Evolutionary conservation across 441 rosid genomes (phyloP).

Genomic region (Erodium moschatum): DNA sequence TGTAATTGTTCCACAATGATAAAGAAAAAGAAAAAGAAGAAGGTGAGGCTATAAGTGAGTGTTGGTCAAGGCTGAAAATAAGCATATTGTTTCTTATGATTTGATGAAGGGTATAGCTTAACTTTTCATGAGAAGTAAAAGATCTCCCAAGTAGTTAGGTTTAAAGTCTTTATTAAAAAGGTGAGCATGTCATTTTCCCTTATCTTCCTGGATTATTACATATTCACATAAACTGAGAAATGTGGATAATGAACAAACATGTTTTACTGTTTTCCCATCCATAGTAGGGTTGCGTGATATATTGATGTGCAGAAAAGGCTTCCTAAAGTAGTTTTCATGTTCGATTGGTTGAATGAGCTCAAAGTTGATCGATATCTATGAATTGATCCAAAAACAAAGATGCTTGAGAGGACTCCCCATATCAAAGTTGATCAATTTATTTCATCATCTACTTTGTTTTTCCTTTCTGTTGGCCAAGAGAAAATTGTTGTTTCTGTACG

Average conservation of each 20-base stretch:
- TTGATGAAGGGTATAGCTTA: slow-evolving; percentile 19
- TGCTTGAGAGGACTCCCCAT: slow-evolving; percentile 14
- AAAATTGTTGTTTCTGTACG: not conserved
- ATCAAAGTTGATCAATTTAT: too few relatives aligned
- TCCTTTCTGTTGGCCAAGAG: slow-evolving; percentile 12
- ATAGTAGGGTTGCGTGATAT: slow-evolving; percentile 13
- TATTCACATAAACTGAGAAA: slow-evolving; percentile 4
- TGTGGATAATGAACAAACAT: slow-evolving; percentile 3
- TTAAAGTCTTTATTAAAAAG: not conserved
- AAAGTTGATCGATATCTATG: slow-evolving; percentile 9
- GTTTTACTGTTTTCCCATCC: slow-evolving; percentile 12
- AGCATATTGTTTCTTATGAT: slow-evolving; percentile 18
- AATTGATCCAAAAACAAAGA: slow-evolving; percentile 17
- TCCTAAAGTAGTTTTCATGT: slow-evolving; percentile 19
- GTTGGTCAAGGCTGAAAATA: slow-evolving; percentile 11
- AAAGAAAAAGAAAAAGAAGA: slow-evolving; percentile 13
- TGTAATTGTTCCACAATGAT: slow-evolving; percentile 14
- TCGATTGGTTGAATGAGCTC: slow-evolving; percentile 17
- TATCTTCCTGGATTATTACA: not conserved
- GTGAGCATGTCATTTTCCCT: not conserved
- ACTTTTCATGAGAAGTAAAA: not conserved
- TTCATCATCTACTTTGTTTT: slow-evolving; percentile 16
- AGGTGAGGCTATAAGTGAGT: slow-evolving; percentile 11
- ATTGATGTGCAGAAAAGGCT: slow-evolving; percentile 10
- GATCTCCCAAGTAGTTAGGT: slow-evolving; percentile 17